Base-by-base conservation (phyloP, 1,284 basidiomycete genomes). In the Phellopilus nigrolimitatus region DNA sequence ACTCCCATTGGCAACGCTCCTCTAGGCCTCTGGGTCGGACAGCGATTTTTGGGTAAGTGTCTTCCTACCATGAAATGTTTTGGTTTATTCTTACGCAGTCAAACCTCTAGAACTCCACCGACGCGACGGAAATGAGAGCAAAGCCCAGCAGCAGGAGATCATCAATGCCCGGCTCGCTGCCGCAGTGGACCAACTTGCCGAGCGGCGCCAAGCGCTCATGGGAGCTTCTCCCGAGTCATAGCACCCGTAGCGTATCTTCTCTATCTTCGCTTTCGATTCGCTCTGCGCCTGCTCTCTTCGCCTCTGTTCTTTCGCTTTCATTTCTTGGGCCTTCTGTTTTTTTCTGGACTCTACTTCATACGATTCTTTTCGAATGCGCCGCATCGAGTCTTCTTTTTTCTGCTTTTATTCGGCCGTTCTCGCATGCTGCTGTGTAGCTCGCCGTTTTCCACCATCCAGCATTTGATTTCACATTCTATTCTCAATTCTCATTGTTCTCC, bases 11-110 rank as follows among this genome's bases (percentile, higher is more conserved):
- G 86, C 8, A 86, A 86, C 54, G 80, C 75, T 3, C 74, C 76
- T 15, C 62, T 88, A 60, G 70, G 84, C 15, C 59, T 86, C 45
- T 88, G 86, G 85, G 77, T 84, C 8, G 85, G 84, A 3, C 78
- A 87, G 59, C 69, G 82, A 42, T 76, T 77, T 57, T 68, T 83
- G 39, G 83, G 84, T 85, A 45, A 45, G 75, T 66, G 34, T 15
- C 38, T 8, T 12, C 42, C 9, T 39, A 17, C 39, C 36, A 22
- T 36, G 12, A 21, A 33, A 22, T 15, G 13, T 45, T 48, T 2
- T 33, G 28, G 36, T 13, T 33, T 39, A 3, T 27, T 40, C 41
- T 41, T n/a, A n/a, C 48, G 40, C 27, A 12, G 30, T 34, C 36
- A 10, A 30, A 54, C 19, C 12, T 28, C 10, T 17, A 7, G 34